These are phyloP conservation scores for Boletus edulis DNA, from an alignment of 768 basidiomycete species.

Conservation along the genomic window DNA sequence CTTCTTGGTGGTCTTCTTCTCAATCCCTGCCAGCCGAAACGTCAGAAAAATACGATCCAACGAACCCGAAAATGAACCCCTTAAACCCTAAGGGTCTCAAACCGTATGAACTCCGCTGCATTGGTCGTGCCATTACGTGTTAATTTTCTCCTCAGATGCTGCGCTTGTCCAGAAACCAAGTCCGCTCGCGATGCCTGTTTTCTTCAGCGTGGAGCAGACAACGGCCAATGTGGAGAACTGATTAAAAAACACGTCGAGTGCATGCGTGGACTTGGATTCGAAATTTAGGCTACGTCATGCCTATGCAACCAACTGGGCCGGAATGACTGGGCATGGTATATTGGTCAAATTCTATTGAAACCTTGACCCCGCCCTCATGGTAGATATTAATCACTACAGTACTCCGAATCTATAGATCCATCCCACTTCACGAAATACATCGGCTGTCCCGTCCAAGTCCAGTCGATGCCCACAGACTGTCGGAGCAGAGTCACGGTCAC, in stretches of 20 bases:
- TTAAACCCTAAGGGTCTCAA: slow-evolving; percentile 94
- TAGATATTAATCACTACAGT: neutral
- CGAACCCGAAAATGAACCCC: slow-evolving; percentile 79
- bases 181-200: slow-evolving; percentile 93
- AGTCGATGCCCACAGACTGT: neutral
- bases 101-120: slow-evolving; percentile 57
- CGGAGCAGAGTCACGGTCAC: neutral
- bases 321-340: neutral
- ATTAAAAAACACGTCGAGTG: slow-evolving; percentile 83
- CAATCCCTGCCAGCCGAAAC: slow-evolving; percentile 26
- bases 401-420: neutral
- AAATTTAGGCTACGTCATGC: slow-evolving; percentile 43
- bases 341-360: neutral
- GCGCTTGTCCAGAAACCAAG: slow-evolving; percentile 94
- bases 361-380: neutral
- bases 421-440: slow-evolving; percentile 7
- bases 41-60: slow-evolving; percentile 59
- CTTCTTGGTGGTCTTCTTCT: slow-evolving; percentile 54
- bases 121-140: neutral
- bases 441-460: neutral
- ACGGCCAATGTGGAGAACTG: slow-evolving; percentile 77
- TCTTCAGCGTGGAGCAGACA: slow-evolving; percentile 62
- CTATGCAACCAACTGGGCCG: neutral
- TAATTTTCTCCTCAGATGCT: slow-evolving; percentile 60
- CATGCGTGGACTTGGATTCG: slow-evolving; percentile 91